These are phyloP conservation scores for Skeletonema menzelii DNA, from an alignment of 108 stramenopile genomes.

Conservation along the genomic window DNA sequence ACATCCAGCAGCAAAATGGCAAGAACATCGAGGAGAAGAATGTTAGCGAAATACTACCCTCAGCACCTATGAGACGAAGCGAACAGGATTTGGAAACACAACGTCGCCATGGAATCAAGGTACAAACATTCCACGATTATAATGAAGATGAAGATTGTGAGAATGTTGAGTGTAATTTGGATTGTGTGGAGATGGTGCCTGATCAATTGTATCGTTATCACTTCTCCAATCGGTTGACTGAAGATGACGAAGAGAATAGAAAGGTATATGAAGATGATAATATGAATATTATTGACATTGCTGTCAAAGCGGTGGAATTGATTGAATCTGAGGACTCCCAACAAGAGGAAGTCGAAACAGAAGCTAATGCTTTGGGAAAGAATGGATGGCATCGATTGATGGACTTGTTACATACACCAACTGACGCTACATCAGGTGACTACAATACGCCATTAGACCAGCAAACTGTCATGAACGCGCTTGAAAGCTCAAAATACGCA, in stretches of 20 bases:
- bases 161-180: neutral
- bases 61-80: neutral
- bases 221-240: neutral
- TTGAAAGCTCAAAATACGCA: neutral
- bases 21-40: neutral
- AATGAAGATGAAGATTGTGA: neutral
- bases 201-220: neutral
- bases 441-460: slow-evolving; percentile 5
- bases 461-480: slow-evolving; percentile 10
- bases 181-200: neutral
- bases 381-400: slow-evolving; percentile 42
- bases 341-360: neutral
- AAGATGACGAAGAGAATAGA: neutral
- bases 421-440: neutral
- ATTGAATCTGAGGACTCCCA: neutral
- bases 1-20: neutral
- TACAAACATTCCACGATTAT: neutral
- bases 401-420: neutral
- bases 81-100: neutral
- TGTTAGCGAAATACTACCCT: neutral
- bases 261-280: neutral
- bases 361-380: slow-evolving; percentile 6
- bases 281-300: too few species aligned
- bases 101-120: neutral
- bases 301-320: neutral